Percentiles rank a stretch among this genome's conserved stretches.
Evolutionary conservation across 2,329 filamentous ascomycete species (phyloP).

Genomic region (Akanthomyces dipterigenus): DNA sequence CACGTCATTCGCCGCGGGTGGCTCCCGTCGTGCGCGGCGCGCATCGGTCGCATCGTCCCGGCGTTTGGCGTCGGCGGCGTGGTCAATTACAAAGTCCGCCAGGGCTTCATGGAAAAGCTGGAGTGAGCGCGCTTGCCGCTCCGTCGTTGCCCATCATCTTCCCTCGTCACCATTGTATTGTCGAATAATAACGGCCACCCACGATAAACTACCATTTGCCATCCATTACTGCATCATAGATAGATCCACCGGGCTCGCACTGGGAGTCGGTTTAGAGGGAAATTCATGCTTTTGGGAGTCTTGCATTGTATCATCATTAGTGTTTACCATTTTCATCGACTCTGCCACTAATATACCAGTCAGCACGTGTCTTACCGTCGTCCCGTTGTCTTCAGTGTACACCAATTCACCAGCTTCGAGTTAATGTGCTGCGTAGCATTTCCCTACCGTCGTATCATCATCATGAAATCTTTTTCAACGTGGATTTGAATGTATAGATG

Average conservation of each 20-base stretch:
- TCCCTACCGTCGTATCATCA: background rate
- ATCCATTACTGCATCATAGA: background rate
- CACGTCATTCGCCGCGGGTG: slow-evolving; percentile 67
- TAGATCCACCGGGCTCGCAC: background rate
- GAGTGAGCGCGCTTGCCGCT: slow-evolving; percentile 20
- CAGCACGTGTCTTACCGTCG: no score
- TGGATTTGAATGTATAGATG: slow-evolving; percentile 1
- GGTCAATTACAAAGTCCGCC: slow-evolving; percentile 68
- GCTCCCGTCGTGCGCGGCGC: slow-evolving; percentile 62
- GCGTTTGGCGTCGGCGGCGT: slow-evolving; percentile 86
- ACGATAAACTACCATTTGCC: background rate
- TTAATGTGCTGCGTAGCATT: background rate
- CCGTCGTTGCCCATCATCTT: background rate
- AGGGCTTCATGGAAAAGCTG: slow-evolving; percentile 57
- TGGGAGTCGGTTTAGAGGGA: background rate
- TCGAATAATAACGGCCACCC: background rate
- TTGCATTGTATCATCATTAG: background rate
- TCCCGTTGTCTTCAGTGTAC: background rate
- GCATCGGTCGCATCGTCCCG: slow-evolving; percentile 79
- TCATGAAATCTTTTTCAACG: background rate
- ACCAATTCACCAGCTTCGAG: background rate
- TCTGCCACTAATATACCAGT: no score
- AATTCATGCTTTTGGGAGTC: background rate
- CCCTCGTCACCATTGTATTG: background rate
- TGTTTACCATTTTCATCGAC: background rate